phyloP scores from a whole-genome alignment of 352 stramenopile genomes.

The Pythium monospermum region DNA sequence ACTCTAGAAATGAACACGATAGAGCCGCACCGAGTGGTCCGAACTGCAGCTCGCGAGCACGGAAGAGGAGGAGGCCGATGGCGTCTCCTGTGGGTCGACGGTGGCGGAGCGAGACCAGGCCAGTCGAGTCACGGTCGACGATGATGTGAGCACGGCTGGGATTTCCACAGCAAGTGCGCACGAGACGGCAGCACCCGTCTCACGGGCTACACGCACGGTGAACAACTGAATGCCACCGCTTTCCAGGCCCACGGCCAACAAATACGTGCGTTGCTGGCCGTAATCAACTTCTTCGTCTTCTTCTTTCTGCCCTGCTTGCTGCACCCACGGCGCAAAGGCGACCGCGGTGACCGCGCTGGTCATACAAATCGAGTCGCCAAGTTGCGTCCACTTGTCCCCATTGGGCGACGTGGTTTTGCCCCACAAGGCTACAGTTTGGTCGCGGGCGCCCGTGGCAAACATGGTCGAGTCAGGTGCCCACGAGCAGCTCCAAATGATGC shows the following conservation, averaged over 20 bases:
- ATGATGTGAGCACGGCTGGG: slow-evolving; percentile 21
- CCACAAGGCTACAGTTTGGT: slow-evolving; percentile 67
- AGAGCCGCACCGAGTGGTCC: slow-evolving; percentile 55
- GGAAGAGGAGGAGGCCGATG: neutral
- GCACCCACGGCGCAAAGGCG: slow-evolving; percentile 35
- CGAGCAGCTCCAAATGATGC: slow-evolving; percentile 78
- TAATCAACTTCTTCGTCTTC: neutral
- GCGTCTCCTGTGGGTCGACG: neutral
- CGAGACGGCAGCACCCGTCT: too few species aligned
- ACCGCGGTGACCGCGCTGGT: slow-evolving; percentile 55
- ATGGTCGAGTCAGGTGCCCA: slow-evolving; percentile 57
- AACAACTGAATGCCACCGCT: slow-evolving; percentile 45
- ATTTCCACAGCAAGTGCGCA: slow-evolving; percentile 22
- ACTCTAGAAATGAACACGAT: slow-evolving; percentile 20
- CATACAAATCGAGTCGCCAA: slow-evolving; percentile 22
- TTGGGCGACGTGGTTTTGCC: neutral
- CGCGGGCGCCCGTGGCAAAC: slow-evolving; percentile 57
- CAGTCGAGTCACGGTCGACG: slow-evolving; percentile 40
- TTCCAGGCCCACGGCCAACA: slow-evolving; percentile 59
- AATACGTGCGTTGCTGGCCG: slow-evolving; percentile 18
- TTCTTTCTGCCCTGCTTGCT: neutral
- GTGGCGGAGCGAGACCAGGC: slow-evolving; percentile 28
- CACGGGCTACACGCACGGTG: too few species aligned
- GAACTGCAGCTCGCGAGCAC: slow-evolving; percentile 39
- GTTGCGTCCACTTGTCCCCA: slow-evolving; percentile 25